Evolutionary conservation across 768 basidiomycete genomes (phyloP).

Genomic region (Boletus bicolor): DNA sequence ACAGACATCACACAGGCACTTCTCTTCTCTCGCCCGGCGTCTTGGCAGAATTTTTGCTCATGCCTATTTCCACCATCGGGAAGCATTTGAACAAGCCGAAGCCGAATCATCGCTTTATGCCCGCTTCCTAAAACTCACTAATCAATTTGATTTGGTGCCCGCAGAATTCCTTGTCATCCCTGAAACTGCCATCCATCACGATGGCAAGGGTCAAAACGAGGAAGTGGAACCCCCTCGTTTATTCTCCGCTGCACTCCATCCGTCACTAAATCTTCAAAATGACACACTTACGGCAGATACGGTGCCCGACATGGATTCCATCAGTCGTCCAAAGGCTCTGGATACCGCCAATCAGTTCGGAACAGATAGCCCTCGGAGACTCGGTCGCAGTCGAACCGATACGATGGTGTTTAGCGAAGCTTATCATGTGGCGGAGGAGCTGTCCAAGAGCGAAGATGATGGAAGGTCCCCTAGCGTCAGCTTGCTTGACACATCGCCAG

Average conservation of each 20-base stretch:
- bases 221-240: conserved; percentile 40
- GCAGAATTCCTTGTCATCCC: conserved; percentile 83
- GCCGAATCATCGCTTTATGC: conserved; percentile 88
- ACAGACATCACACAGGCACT: conserved; percentile 77
- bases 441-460: conserved; percentile 24
- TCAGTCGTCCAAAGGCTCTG: conserved; percentile 21
- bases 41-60: conserved; percentile 95
- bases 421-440: conserved; percentile 37
- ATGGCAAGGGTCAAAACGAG: conserved; percentile 23
- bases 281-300: conserved; percentile 9
- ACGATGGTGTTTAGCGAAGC: conserved; percentile 68
- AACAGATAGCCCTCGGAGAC: conserved; percentile 41
- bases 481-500: conserved; percentile 13
- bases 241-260: conserved; percentile 40
- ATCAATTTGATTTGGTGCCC: conserved; percentile 78
- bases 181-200: conserved; percentile 34
- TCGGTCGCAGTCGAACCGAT: conserved; percentile 61
- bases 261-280: conserved; percentile 13
- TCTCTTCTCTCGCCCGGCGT: conserved; percentile 83
- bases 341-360: conserved; percentile 12
- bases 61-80: conserved; percentile 93
- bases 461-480: not conserved
- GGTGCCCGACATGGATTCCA: conserved; percentile 5
- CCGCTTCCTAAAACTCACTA: conserved; percentile 81
- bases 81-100: conserved; percentile 86